Percentiles rank a stretch among this genome's conserved stretches.
Evolutionary conservation across 305 asterid species (phyloP).

Genomic region (Fraxinus xanthoxyloides): DNA sequence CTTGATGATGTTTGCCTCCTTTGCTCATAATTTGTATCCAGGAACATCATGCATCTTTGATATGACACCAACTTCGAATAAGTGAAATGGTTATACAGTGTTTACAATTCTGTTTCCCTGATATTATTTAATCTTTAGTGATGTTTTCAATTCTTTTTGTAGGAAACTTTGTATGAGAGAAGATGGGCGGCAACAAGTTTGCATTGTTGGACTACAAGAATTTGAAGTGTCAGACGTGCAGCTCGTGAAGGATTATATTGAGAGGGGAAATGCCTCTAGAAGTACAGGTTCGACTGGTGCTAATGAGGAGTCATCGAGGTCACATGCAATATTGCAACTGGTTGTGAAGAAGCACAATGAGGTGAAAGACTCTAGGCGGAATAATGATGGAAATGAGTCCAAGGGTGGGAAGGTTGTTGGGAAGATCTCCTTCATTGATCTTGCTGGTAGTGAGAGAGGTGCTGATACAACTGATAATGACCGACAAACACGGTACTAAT

Average conservation of each 20-base stretch:
- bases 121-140: background rate
- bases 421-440: constrained; percentile 70
- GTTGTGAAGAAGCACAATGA: constrained; percentile 88
- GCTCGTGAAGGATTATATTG: constrained; percentile 92
- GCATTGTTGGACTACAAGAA: constrained; percentile 98
- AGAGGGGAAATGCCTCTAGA: constrained; percentile 92
- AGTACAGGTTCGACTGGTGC: constrained; percentile 99
- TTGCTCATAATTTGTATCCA: background rate
- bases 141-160: constrained; percentile 20
- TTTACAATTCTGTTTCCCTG: background rate
- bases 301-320: constrained; percentile 97
- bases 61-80: background rate
- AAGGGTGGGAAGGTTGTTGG: constrained; percentile 60
- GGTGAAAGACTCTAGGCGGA: constrained; percentile 78
- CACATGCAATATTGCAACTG: constrained; percentile 97
- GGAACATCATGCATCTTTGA: background rate
- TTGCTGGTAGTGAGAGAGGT: constrained; percentile 99
- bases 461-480: constrained; percentile 99
- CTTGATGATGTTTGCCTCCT: constrained; percentile 10
- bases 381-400: constrained; percentile 74
- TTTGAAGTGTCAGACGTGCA: constrained; percentile 98
- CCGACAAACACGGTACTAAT: constrained; percentile 64
- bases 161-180: constrained; percentile 98
- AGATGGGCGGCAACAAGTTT: constrained; percentile 97
- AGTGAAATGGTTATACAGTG: background rate